phyloP scores from a whole-genome alignment of 805 yeast genomes.

The Grigorovia humatica region DNA sequence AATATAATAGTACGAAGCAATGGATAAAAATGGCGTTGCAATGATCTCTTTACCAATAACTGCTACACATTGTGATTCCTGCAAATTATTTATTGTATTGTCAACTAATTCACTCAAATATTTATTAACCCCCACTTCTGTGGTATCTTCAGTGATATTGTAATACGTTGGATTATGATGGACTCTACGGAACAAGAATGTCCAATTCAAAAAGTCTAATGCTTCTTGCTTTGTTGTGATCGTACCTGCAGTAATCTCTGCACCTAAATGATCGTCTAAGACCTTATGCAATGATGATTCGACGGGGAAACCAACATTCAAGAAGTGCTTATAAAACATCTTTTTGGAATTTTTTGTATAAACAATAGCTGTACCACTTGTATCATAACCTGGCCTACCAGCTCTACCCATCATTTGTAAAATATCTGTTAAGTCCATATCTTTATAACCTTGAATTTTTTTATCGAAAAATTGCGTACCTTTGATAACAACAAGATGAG shows the following conservation, averaged over 20 bases:
- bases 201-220: conserved; percentile 90
- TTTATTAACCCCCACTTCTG: conserved; percentile 44
- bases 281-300: conserved; percentile 74
- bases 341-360: conserved; percentile 74
- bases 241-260: conserved; percentile 90
- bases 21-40: conserved; percentile 74
- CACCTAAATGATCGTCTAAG: conserved; percentile 85
- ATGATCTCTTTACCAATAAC: conserved; percentile 36
- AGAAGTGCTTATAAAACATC: conserved; percentile 76
- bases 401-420: conserved; percentile 98
- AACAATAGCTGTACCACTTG: conserved; percentile 84
- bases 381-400: conserved; percentile 95
- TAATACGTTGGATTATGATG: conserved; percentile 87
- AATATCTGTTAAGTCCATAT: conserved; percentile 89
- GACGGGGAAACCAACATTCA: conserved; percentile 92
- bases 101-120: conserved; percentile 61
- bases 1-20: conserved; percentile 84
- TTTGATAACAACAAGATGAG: conserved; percentile 93
- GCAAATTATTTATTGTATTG: conserved; percentile 51
- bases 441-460: conserved; percentile 87
- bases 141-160: conserved; percentile 64
- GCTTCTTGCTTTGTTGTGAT: conserved; percentile 90
- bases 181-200: conserved; percentile 89
- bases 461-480: conserved; percentile 96
- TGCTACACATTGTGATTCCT: conserved; percentile 61